Percentiles rank a stretch among this genome's conserved stretches.
These are phyloP conservation scores for Cyclotella atomus DNA, from an alignment of 108 stramenopile genomes.

Conservation along the genomic window DNA sequence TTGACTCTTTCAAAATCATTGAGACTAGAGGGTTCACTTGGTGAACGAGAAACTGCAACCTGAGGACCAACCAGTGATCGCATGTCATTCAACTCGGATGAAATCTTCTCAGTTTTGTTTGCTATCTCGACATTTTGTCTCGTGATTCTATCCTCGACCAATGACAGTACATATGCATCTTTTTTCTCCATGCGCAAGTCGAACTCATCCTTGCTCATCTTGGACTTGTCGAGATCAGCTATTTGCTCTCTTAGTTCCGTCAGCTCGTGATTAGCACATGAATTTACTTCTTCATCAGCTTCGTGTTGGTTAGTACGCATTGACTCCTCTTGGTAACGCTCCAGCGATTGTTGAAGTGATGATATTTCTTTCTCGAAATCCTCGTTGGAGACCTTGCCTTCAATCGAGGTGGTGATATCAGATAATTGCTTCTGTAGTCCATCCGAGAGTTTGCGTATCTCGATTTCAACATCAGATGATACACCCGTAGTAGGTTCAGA, in stretches of 20 bases:
- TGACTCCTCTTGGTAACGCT: neutral
- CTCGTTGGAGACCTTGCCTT: constrained; percentile 10
- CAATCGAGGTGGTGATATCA: neutral
- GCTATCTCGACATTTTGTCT: constrained; percentile 19
- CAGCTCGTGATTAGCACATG: neutral
- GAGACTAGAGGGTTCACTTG: too few relatives aligned
- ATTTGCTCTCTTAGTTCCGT: constrained; percentile 7
- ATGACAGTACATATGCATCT: constrained; percentile 1
- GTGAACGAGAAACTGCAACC: too few relatives aligned
- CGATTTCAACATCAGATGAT: neutral
- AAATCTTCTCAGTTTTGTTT: constrained; percentile 13
- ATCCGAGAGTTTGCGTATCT: neutral
- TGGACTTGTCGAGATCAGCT: neutral
- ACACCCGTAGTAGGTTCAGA: neutral
- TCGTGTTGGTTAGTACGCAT: too few relatives aligned
- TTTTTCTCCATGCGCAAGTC: constrained; percentile 11
- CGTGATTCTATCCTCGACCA: constrained; percentile 16
- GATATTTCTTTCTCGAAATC: constrained; percentile 8
- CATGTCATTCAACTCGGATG: constrained; percentile 15
- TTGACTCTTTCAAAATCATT: too few relatives aligned
- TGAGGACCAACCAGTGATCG: constrained; percentile 21
- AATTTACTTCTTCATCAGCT: too few relatives aligned
- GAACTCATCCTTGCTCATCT: constrained; percentile 15
- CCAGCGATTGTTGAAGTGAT: constrained; percentile 1
- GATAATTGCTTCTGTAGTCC: constrained; percentile 14